phyloP scores from a whole-genome alignment of 352 stramenopile genomes.

The Phytophthora megakarya region DNA sequence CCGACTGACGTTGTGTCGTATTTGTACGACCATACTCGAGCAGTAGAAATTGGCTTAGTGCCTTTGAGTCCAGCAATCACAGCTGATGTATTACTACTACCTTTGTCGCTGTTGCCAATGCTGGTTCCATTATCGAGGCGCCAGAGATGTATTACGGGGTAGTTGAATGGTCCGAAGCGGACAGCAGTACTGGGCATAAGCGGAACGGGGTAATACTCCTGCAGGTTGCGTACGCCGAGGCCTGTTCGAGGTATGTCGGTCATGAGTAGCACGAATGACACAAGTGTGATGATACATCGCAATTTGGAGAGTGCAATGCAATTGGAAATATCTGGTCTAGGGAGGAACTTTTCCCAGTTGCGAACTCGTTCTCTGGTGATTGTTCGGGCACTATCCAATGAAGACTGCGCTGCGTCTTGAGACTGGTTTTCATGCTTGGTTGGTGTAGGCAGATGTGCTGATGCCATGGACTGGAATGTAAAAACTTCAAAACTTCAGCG shows the following conservation, averaged over 20 bases:
- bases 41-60: slow-evolving; percentile 5
- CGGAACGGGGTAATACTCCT: slow-evolving; percentile 21
- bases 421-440: neutral
- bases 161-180: slow-evolving; percentile 50
- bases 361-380: neutral
- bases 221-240: slow-evolving; percentile 33
- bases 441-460: neutral
- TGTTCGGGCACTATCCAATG: slow-evolving; percentile 2
- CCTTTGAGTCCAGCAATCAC: slow-evolving; percentile 26
- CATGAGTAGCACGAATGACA: slow-evolving; percentile 40
- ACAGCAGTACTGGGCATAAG: slow-evolving; percentile 29
- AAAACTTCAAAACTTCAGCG: too few relatives aligned
- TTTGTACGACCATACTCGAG: slow-evolving; percentile 40
- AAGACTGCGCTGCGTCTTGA: neutral
- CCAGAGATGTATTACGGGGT: slow-evolving; percentile 46
- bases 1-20: slow-evolving; percentile 45
- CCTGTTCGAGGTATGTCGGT: slow-evolving; percentile 61
- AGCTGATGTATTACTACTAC: too few relatives aligned
- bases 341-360: slow-evolving; percentile 24
- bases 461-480: slow-evolving; percentile 4
- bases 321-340: slow-evolving; percentile 33
- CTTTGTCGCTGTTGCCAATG: too few relatives aligned
- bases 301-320: slow-evolving; percentile 37
- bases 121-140: neutral
- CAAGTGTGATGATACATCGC: slow-evolving; percentile 41